Conservation (phyloP, 345 rosid genomes). For the Eucalyptus camaldulensis region DNA sequence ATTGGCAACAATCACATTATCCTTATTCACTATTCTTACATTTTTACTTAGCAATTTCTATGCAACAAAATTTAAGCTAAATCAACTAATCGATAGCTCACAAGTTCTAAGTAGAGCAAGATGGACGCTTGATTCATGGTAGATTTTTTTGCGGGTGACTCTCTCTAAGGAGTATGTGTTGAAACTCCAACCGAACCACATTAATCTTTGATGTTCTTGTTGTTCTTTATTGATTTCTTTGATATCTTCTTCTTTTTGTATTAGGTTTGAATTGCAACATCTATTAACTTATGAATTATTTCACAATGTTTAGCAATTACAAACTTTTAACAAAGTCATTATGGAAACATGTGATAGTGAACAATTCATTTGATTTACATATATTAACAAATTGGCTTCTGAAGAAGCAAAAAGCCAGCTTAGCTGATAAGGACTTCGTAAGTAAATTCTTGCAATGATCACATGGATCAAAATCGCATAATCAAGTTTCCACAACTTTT, state of each 20-base stretch:
- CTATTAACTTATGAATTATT: background rate
- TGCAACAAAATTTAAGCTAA: too few relatives aligned
- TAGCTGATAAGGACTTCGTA: background rate
- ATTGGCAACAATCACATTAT: too few relatives aligned
- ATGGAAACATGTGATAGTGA: background rate
- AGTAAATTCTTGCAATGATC: background rate
- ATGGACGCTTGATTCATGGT: background rate
- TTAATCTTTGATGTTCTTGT: background rate
- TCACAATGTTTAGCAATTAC: too few relatives aligned
- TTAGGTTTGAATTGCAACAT: background rate
- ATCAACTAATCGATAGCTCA: too few relatives aligned
- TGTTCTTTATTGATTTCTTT: background rate
- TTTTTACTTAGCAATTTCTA: too few relatives aligned
- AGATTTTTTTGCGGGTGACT: background rate
- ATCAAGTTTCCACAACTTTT: background rate
- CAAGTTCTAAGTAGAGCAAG: too few relatives aligned
- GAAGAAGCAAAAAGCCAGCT: background rate
- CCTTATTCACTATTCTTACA: too few relatives aligned
- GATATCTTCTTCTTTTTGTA: background rate
- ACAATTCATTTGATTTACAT: background rate
- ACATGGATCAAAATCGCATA: background rate
- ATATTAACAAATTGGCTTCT: background rate
- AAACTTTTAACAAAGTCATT: background rate
- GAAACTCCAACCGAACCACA: background rate
- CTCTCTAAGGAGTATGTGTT: background rate